A percentile compares a stretch with the other conserved stretches of the same genome.
phyloP scores from a whole-genome alignment of 768 basidiomycete genomes.

The Tricholoma bakamatsutake region DNA sequence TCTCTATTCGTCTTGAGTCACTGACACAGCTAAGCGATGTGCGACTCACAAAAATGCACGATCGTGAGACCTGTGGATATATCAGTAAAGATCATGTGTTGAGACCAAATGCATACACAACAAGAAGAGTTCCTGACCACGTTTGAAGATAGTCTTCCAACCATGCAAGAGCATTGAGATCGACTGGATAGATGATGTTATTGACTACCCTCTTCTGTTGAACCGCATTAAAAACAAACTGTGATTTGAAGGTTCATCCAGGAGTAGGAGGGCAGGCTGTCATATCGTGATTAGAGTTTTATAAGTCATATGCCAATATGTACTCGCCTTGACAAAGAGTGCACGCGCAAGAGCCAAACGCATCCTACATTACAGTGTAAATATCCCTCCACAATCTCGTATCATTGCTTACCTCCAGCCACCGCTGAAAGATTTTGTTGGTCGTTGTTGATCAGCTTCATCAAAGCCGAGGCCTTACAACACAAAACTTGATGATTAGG shows the following conservation, averaged over 20 bases:
- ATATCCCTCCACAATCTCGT: background rate
- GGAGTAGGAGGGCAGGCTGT: slow-evolving; percentile 67
- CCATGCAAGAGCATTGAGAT: slow-evolving; percentile 96
- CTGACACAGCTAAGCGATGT: background rate
- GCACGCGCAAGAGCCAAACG: slow-evolving; percentile 92
- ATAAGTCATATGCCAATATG: background rate
- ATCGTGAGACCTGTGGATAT: slow-evolving; percentile 75
- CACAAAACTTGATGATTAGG: background rate
- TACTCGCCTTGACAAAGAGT: slow-evolving; percentile 82
- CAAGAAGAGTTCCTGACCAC: slow-evolving; percentile 87
- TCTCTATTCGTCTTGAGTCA: slow-evolving; percentile 44
- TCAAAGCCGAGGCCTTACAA: slow-evolving; percentile 80
- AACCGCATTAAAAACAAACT: slow-evolving; percentile 40
- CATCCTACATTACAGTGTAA: slow-evolving; percentile 54
- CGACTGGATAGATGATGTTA: slow-evolving; percentile 41
- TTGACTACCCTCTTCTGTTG: background rate
- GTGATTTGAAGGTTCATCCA: slow-evolving; percentile 97
- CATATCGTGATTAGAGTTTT: background rate
- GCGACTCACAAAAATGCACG: slow-evolving; percentile 80
- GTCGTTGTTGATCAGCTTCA: slow-evolving; percentile 78
- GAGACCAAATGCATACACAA: slow-evolving; percentile 56
- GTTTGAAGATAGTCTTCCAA: slow-evolving; percentile 96
- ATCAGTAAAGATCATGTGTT: background rate
- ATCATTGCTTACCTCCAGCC: slow-evolving; percentile 72
- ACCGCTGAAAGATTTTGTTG: slow-evolving; percentile 86